Percentiles rank a stretch among this genome's conserved stretches.
Evolutionary conservation across 1,284 basidiomycete genomes (phyloP).

Genomic region (Cutaneotrichosporon dermatis): DNA sequence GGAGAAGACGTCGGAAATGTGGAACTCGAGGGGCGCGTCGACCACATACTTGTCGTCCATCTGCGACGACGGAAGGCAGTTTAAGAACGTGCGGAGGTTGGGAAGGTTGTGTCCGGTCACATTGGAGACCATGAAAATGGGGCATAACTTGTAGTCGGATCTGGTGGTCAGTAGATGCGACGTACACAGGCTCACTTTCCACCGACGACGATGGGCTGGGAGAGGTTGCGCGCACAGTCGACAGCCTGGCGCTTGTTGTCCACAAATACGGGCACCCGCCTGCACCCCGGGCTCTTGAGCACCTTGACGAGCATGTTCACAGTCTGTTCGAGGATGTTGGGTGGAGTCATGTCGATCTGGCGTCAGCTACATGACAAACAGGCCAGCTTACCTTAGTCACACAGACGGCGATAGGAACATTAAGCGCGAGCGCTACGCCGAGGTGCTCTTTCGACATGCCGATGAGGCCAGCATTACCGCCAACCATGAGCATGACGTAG

Average conservation of each 20-base stretch:
- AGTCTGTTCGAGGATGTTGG: constrained; percentile 83
- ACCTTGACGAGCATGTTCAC: constrained; percentile 91
- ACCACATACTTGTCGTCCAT: constrained; percentile 68
- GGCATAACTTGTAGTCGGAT: constrained; percentile 62
- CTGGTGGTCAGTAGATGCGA: not conserved
- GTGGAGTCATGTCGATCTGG: constrained; percentile 95
- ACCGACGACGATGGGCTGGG: constrained; percentile 58
- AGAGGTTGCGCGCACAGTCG: constrained; percentile 59
- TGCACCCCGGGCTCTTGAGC: constrained; percentile 85
- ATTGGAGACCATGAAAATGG: constrained; percentile 90
- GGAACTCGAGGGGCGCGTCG: constrained; percentile 80
- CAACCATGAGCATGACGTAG: constrained; percentile 92
- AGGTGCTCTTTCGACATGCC: constrained; percentile 98
- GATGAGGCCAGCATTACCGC: constrained; percentile 87
- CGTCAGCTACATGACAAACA: constrained; percentile 5
- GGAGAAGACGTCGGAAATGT: constrained; percentile 58
- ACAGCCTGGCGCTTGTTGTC: constrained; percentile 62
- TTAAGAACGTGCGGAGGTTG: constrained; percentile 76
- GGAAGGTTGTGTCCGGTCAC: constrained; percentile 83
- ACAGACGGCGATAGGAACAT: constrained; percentile 88
- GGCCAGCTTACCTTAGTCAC: constrained; percentile 76
- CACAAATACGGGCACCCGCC: constrained; percentile 56
- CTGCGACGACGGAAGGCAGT: constrained; percentile 78
- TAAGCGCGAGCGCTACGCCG: constrained; percentile 87
- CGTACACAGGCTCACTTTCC: constrained; percentile 58